A percentile compares a stretch with the other conserved stretches of the same genome.
phyloP scores from a whole-genome alignment of 495 filamentous ascomycete genomes.

The Penicillium salamii region DNA sequence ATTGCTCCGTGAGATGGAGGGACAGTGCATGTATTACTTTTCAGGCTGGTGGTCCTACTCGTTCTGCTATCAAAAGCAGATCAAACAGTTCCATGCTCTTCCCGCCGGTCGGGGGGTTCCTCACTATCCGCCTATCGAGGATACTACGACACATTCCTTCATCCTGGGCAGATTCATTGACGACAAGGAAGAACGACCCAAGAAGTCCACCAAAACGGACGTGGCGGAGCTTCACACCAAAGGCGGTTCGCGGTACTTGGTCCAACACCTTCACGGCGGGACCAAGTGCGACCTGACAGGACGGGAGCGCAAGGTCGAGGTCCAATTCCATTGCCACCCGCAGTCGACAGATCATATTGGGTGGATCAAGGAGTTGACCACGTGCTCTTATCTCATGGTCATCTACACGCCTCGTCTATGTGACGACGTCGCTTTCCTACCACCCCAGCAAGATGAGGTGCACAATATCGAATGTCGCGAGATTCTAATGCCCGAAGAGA shows the following conservation, averaged over 20 bases:
- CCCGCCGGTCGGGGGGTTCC: slow-evolving; percentile 63
- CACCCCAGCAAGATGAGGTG: slow-evolving; percentile 75
- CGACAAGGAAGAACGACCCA: slow-evolving; percentile 16
- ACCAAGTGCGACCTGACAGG: slow-evolving; percentile 89
- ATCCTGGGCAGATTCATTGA: slow-evolving; percentile 64
- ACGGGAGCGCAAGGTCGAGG: slow-evolving; percentile 79
- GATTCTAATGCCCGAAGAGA: slow-evolving; percentile 58
- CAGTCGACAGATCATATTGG: slow-evolving; percentile 78
- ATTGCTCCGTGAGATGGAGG: slow-evolving; percentile 82
- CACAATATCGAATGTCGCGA: slow-evolving; percentile 75
- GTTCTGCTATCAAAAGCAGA: slow-evolving; percentile 86
- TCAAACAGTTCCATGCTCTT: slow-evolving; percentile 90
- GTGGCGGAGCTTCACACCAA: slow-evolving; percentile 71
- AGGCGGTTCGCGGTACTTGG: slow-evolving; percentile 84
- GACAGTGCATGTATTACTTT: slow-evolving; percentile 84
- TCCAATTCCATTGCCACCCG: slow-evolving; percentile 91
- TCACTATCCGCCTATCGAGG: slow-evolving; percentile 68
- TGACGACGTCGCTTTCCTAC: slow-evolving; percentile 87
- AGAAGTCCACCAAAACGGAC: slow-evolving; percentile 31
- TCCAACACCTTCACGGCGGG: slow-evolving; percentile 80
- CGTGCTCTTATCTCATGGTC: slow-evolving; percentile 92
- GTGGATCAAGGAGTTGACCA: slow-evolving; percentile 92
- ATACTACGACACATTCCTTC: slow-evolving; percentile 74
- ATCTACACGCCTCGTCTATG: slow-evolving; percentile 92
- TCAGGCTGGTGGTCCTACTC: slow-evolving; percentile 97